Evolutionary conservation across 805 yeast species (phyloP), one percentile per base, ranked within the genome.

Genomic region (Candida broadrunensis): DNA sequence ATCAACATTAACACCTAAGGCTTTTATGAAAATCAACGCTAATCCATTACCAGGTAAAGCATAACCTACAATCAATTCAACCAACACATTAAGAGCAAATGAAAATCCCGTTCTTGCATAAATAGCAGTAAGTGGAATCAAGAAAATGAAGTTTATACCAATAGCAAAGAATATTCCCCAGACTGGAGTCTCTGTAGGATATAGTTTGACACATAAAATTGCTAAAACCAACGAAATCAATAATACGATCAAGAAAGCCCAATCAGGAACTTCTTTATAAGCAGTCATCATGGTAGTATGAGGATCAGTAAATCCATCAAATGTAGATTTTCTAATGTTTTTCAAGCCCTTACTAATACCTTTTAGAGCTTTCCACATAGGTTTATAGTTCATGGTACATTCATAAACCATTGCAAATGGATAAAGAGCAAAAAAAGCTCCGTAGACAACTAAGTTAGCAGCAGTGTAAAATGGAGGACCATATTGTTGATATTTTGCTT

Each of bases 91-190:
- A 41, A 78, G 63, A 16, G 75, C 77, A 42, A 77, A 62, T 9
- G 60, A 50, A 40, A 63, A 64, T 34, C 80, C 79, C 3, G 83
- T 77, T 18, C 68, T 67, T 4, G 81, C 65, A 27, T 60, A 65
- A 40, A 80, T 54, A 4, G 75, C 60, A 14, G 75, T 65, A 29
- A 78, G 55, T 33, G 83, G 83, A 32, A 79, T 62, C 47, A 78
- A 61, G 45, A 79, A 77, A 3, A 72, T 58, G 33, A 72, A 59
- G 46, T 77, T 77, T 30, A 80, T 60, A 19, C 67, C 80, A 29
- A 78, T 49, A 3, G 77, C 70, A 46, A 80, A 70, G 61, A 79
- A 73, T 30, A 80, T 63, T 19, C 77, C 73, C 84, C 85, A 80
- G 17, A 78, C 77, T 14, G 84, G 83, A 3, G 83, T 76, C 37